Percentiles rank a stretch among this genome's conserved stretches.
These are phyloP conservation scores for Anastatica hierochuntica DNA, from an alignment of 345 rosid species.

Conservation along the genomic window DNA sequence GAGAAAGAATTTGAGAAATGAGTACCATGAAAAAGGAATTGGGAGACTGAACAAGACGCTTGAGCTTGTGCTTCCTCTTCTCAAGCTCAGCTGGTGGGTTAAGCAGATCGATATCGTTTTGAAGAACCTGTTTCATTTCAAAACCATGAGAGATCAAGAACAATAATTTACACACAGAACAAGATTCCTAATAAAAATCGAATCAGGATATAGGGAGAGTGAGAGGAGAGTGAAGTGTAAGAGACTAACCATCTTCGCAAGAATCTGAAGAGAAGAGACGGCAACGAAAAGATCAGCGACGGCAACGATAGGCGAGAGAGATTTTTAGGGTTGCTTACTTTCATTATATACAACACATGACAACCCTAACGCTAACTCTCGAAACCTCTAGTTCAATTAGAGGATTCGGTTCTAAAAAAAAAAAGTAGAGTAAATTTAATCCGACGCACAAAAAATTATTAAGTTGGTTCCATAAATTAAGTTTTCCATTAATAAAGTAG, in stretches of 20 bases:
- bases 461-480: too few relatives aligned
- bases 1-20: too few relatives aligned
- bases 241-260: constrained; percentile 22
- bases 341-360: background rate
- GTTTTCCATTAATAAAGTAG: too few relatives aligned
- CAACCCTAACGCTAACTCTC: background rate
- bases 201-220: background rate
- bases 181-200: too few relatives aligned
- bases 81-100: constrained; percentile 71
- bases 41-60: constrained; percentile 67
- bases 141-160: background rate
- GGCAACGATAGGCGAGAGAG: constrained; percentile 5
- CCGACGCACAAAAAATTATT: too few relatives aligned
- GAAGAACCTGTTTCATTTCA: constrained; percentile 38
- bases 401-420: background rate
- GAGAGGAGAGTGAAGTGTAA: background rate
- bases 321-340: constrained; percentile 7
- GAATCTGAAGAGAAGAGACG: constrained; percentile 5
- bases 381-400: background rate
- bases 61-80: constrained; percentile 81
- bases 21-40: constrained; percentile 68
- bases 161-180: background rate
- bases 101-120: constrained; percentile 60
- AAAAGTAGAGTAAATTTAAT: too few relatives aligned
- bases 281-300: background rate